A percentile compares a stretch with the other conserved stretches of the same genome.
These are phyloP conservation scores for Fragilariopsis cylindrus DNA, from an alignment of 108 stramenopile genomes.

Conservation along the genomic window DNA sequence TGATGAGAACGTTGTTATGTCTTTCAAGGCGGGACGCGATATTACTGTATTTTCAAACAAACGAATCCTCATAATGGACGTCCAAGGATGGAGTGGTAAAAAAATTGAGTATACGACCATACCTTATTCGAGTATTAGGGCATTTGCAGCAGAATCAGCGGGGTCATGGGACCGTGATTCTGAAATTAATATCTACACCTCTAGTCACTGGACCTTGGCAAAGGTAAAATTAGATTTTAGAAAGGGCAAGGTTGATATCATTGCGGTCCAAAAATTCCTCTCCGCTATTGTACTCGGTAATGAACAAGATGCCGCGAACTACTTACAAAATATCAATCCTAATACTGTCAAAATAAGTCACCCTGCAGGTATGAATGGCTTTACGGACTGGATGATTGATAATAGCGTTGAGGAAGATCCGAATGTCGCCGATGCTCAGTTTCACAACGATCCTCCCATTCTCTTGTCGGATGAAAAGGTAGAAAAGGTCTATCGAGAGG, in stretches of 20 bases:
- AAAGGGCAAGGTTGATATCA: slow-evolving; percentile 53
- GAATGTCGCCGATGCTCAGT: slow-evolving; percentile 33
- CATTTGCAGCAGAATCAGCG: slow-evolving; percentile 66
- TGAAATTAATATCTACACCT: slow-evolving; percentile 47
- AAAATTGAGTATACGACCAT: slow-evolving; percentile 56
- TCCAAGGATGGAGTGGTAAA: slow-evolving; percentile 57
- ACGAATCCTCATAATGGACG: slow-evolving; percentile 41
- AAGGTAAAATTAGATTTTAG: slow-evolving; percentile 53
- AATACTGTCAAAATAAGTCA: neutral
- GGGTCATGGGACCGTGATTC: slow-evolving; percentile 66
- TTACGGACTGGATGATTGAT: slow-evolving; percentile 33
- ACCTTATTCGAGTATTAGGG: slow-evolving; percentile 50
- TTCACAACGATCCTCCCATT: slow-evolving; percentile 51
- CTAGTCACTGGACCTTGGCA: slow-evolving; percentile 35
- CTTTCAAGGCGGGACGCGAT: slow-evolving; percentile 73
- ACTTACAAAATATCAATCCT: neutral
- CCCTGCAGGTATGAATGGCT: slow-evolving; percentile 9
- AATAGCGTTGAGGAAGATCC: slow-evolving; percentile 54
- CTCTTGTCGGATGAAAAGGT: slow-evolving; percentile 60
- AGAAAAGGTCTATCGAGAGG: slow-evolving; percentile 50
- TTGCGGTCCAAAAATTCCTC: slow-evolving; percentile 57
- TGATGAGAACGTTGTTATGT: slow-evolving; percentile 63
- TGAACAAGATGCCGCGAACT: neutral
- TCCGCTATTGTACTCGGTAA: slow-evolving; percentile 53
- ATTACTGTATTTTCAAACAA: slow-evolving; percentile 47